Evolutionary conservation across 116 monocot genomes (phyloP).

Genomic region (Iris pallida): DNA sequence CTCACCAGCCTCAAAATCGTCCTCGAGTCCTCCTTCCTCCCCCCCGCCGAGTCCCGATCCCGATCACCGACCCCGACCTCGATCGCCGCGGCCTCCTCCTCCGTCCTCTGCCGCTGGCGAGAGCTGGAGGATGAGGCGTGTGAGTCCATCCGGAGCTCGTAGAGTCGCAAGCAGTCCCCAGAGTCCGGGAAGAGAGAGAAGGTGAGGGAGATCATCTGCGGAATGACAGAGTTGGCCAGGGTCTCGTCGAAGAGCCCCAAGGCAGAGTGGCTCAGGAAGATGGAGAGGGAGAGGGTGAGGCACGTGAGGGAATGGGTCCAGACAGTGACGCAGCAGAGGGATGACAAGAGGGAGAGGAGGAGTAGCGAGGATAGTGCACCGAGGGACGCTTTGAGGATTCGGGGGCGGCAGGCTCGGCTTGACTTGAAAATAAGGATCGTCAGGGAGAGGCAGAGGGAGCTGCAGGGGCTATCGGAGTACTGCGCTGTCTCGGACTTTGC

Average conservation of each 20-base stretch:
- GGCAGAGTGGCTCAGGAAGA: constrained; percentile 37
- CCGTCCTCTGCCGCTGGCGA: constrained; percentile 44
- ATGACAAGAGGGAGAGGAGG: constrained; percentile 31
- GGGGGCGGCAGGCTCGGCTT: constrained; percentile 73
- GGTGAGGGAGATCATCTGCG: constrained; percentile 19
- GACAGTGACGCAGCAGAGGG: constrained; percentile 55
- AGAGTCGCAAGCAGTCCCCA: constrained; percentile 21
- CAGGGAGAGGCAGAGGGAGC: constrained; percentile 75
- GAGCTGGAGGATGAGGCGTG: constrained; percentile 25
- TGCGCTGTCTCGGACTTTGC: constrained; percentile 69
- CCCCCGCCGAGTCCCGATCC: not conserved
- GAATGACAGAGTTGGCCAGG: constrained; percentile 18
- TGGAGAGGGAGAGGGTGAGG: constrained; percentile 59
- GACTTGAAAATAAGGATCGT: constrained; percentile 71
- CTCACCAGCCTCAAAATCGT: constrained; percentile 19
- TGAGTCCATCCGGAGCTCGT: constrained; percentile 1
- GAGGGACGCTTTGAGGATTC: constrained; percentile 47
- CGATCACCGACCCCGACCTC: constrained; percentile 1
- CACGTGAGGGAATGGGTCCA: constrained; percentile 59
- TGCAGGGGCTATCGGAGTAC: constrained; percentile 67
- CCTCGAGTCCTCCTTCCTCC: constrained; percentile 39
- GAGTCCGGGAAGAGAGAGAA: constrained; percentile 24
- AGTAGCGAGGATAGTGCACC: constrained; percentile 38
- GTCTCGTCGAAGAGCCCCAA: constrained; percentile 13
- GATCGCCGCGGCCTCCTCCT: constrained; percentile 25